phyloP scores from a whole-genome alignment of 306 rosid genomes.

The Lithocarpus polystachyus region DNA sequence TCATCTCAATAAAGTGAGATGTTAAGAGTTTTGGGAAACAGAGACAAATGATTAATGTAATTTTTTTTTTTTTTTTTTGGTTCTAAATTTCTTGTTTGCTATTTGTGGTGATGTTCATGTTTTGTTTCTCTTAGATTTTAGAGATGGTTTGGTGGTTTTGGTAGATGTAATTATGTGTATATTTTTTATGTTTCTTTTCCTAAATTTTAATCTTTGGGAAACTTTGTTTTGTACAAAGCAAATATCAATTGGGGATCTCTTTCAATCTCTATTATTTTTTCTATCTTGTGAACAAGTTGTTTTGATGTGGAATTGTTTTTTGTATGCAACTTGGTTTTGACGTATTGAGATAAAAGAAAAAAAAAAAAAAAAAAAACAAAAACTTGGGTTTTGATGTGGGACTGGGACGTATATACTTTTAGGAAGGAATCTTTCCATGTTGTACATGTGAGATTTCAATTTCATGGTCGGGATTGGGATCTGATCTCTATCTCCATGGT shows the following conservation, averaged over 20 bases:
- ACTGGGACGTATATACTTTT: too few relatives aligned
- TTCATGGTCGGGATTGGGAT: neutral
- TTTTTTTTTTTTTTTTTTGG: neutral
- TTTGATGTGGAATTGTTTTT: neutral
- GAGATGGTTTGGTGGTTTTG: constrained; percentile 20
- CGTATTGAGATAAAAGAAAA: neutral
- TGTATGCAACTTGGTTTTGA: neutral
- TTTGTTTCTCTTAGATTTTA: neutral
- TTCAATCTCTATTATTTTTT: neutral
- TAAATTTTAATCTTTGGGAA: neutral
- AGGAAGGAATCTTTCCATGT: neutral
- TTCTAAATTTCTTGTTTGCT: neutral
- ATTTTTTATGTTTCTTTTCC: neutral
- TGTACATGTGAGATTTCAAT: neutral
- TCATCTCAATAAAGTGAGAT: constrained; percentile 7
- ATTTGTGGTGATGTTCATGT: neutral
- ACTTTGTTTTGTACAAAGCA: constrained; percentile 22
- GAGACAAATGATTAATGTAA: neutral
- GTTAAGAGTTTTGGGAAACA: neutral
- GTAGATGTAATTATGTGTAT: constrained; percentile 39
- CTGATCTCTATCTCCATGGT: neutral
- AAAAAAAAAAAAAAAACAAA: neutral
- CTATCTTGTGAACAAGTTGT: neutral
- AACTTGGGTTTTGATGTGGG: too few relatives aligned
- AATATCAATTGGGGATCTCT: constrained; percentile 6